These are phyloP conservation scores for Lophium mytilinum DNA, from an alignment of 495 filamentous ascomycete genomes.

Conservation along the genomic window DNA sequence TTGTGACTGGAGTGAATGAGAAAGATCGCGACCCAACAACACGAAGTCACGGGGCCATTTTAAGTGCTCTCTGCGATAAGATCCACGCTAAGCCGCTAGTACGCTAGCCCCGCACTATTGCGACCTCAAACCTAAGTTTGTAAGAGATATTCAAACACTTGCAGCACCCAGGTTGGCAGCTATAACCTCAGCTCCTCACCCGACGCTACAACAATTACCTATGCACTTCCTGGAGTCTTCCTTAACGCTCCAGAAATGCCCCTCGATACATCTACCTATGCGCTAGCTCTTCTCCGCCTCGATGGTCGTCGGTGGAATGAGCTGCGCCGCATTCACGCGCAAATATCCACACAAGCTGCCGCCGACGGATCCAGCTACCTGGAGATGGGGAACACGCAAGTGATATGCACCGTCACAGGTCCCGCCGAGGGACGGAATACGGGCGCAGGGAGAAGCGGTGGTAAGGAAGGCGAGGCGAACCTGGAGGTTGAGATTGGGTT, in stretches of 20 bases:
- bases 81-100: no score
- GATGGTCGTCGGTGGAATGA: conserved; percentile 98
- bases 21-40: no score
- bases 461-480: conserved; percentile 44
- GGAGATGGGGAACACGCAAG: conserved; percentile 92
- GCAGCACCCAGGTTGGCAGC: no score
- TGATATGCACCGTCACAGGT: conserved; percentile 85
- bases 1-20: no score
- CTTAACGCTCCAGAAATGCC: conserved; percentile 51
- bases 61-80: no score
- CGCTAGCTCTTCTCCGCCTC: conserved; percentile 76
- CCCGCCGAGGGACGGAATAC: conserved; percentile 59
- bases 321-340: conserved; percentile 76
- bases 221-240: no score
- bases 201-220: no score
- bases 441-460: conserved; percentile 37
- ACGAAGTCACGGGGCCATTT: no score
- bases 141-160: no score
- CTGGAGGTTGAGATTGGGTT: conserved; percentile 77
- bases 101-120: no score
- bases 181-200: no score
- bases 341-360: conserved; percentile 83
- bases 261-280: conserved; percentile 83
- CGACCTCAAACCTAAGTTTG: no score
- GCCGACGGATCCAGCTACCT: conserved; percentile 87